These are phyloP conservation scores for Teratosphaeria zuluensis DNA, from an alignment of 2,329 filamentous ascomycete species.

Conservation along the genomic window DNA sequence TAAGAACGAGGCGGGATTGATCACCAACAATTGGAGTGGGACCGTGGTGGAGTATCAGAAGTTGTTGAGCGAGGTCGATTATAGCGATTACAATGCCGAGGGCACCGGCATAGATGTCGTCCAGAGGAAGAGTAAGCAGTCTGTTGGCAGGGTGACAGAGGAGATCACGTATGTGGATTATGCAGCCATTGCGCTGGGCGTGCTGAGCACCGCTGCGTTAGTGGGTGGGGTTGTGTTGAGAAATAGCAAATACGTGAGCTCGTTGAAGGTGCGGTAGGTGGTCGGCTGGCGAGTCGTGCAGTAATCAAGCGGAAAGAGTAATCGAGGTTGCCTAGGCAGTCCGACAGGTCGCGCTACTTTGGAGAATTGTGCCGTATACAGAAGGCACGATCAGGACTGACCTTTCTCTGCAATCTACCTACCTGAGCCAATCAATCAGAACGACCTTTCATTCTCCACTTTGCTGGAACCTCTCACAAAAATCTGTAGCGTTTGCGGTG, in stretches of 20 bases:
- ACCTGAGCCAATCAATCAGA: too few species aligned
- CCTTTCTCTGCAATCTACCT: too few species aligned
- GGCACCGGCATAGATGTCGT: constrained; percentile 26
- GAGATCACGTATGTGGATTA: constrained; percentile 34
- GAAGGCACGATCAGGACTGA: too few species aligned
- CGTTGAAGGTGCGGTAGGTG: constrained; percentile 10
- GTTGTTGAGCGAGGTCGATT: constrained; percentile 32
- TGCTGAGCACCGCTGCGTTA: constrained; percentile 27
- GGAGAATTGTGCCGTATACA: too few species aligned
- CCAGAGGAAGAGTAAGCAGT: constrained; percentile 24
- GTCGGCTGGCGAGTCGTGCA: too few species aligned
- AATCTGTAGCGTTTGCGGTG: too few species aligned
- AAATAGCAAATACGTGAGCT: constrained; percentile 17
- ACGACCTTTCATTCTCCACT: too few species aligned
- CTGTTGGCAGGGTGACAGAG: constrained; percentile 36
- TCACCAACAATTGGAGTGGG: constrained; percentile 48
- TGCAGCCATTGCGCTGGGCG: constrained; percentile 27
- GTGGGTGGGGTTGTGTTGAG: constrained; percentile 39
- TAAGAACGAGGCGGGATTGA: constrained; percentile 43
- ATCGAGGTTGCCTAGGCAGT: too few species aligned
- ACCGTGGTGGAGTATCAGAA: constrained; percentile 49
- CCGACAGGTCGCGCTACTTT: too few species aligned
- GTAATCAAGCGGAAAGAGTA: too few species aligned
- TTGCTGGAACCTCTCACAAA: too few species aligned
- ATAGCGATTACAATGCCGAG: constrained; percentile 36